Conservation (phyloP, 192 early-diverging fungal genomes). For the Rhizophagus clarus region DNA sequence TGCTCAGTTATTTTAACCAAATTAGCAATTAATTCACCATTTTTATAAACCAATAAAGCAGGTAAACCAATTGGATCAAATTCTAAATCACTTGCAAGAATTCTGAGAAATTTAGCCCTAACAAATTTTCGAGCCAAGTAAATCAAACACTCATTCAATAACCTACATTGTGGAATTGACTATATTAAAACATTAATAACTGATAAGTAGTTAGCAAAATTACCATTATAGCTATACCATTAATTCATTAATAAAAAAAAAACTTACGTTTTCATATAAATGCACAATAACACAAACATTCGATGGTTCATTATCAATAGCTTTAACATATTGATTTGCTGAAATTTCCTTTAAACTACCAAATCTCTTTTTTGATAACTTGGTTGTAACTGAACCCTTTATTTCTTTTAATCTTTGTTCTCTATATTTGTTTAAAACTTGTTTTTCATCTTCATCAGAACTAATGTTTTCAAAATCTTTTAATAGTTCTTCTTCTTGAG, state of each 20-base stretch:
- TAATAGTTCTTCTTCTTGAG: slow-evolving; percentile 32
- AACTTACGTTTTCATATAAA: slow-evolving; percentile 53
- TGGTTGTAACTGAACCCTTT: slow-evolving; percentile 17
- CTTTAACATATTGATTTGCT: slow-evolving; percentile 48
- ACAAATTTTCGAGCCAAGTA: slow-evolving; percentile 52
- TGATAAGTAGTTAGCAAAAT: neutral
- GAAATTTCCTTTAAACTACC: slow-evolving; percentile 52
- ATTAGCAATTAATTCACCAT: slow-evolving; percentile 54
- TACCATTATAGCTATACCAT: neutral
- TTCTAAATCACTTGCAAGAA: slow-evolving; percentile 52
- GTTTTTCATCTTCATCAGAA: slow-evolving; percentile 41
- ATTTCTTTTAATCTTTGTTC: slow-evolving; percentile 47
- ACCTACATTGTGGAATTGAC: slow-evolving; percentile 39
- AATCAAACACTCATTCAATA: slow-evolving; percentile 48
- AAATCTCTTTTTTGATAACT: slow-evolving; percentile 36
- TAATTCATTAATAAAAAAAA: neutral
- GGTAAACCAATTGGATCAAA: slow-evolving; percentile 61
- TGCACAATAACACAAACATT: slow-evolving; percentile 54
- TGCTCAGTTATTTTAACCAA: slow-evolving; percentile 56
- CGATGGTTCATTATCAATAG: slow-evolving; percentile 53
- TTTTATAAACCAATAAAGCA: slow-evolving; percentile 57
- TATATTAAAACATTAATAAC: neutral
- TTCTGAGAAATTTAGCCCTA: slow-evolving; percentile 53
- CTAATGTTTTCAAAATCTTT: slow-evolving; percentile 40
- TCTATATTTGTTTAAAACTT: slow-evolving; percentile 45